Evolutionary conservation across 2,329 filamentous ascomycete genomes (phyloP).

Genomic region (Neopestalotiopsis sp.): DNA sequence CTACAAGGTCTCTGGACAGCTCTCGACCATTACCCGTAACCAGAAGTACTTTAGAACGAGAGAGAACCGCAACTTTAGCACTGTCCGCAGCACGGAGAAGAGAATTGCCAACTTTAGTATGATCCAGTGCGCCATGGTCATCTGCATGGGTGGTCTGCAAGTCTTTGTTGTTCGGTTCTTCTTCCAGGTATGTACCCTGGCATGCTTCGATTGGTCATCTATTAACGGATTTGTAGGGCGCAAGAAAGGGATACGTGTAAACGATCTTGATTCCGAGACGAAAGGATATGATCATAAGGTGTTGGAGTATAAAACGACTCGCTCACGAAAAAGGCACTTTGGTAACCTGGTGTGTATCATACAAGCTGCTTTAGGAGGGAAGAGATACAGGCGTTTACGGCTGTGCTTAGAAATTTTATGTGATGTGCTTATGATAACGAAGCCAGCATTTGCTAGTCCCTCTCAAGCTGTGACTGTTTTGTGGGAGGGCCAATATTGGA

Average conservation of each 20-base stretch:
- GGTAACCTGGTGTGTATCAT: conserved; percentile 3
- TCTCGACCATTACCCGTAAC: conserved; percentile 94
- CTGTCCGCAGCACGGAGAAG: conserved; percentile 92
- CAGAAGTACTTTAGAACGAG: conserved; percentile 99
- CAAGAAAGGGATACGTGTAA: conserved; percentile 73
- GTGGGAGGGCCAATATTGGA: background rate
- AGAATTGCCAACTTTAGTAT: conserved; percentile 98
- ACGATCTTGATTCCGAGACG: conserved; percentile 24
- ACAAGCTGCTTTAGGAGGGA: background rate
- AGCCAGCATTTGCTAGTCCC: background rate
- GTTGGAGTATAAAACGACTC: background rate
- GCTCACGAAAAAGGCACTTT: background rate
- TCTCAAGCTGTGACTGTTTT: background rate
- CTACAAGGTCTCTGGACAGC: conserved; percentile 89
- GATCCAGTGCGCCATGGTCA: conserved; percentile 88
- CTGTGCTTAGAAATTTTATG: background rate
- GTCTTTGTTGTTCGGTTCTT: conserved; percentile 98
- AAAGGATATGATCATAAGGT: background rate
- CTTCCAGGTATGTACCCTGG: conserved; percentile 74
- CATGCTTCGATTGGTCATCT: conserved; percentile 17
- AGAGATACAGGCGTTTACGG: background rate
- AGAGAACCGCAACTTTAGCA: conserved; percentile 99
- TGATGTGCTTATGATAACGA: background rate
- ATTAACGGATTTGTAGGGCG: conserved; percentile 51
- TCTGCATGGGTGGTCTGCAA: conserved; percentile 94